phyloP scores from a whole-genome alignment of 495 filamentous ascomycete species.

The Sabuloglossum arenarium region DNA sequence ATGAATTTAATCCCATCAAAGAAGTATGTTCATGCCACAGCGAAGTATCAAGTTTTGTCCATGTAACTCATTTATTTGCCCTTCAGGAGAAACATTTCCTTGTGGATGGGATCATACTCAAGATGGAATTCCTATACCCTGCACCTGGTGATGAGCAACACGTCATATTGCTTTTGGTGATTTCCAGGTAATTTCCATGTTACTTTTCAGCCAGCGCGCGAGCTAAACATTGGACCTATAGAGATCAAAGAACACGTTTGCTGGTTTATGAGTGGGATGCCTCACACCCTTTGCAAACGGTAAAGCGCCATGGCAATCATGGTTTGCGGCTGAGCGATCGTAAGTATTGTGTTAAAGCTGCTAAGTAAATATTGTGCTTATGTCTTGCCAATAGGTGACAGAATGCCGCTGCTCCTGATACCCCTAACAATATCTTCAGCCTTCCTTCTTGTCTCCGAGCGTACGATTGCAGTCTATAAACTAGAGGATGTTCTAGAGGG shows the following conservation, averaged over 20 bases:
- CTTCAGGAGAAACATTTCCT: slow-evolving; percentile 31
- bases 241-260: slow-evolving; percentile 34
- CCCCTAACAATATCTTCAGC: slow-evolving; percentile 42
- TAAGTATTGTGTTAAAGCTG: neutral
- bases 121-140: slow-evolving; percentile 75
- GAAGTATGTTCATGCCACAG: slow-evolving; percentile 8
- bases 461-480: slow-evolving; percentile 35
- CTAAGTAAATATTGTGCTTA: neutral
- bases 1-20: slow-evolving; percentile 9
- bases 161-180: slow-evolving; percentile 55
- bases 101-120: slow-evolving; percentile 53
- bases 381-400: slow-evolving; percentile 22
- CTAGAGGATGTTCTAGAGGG: slow-evolving; percentile 2
- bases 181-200: slow-evolving; percentile 22
- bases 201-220: neutral
- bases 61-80: neutral
- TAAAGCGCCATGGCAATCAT: slow-evolving; percentile 19
- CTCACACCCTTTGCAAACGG: slow-evolving; percentile 13
- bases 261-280: slow-evolving; percentile 58
- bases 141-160: slow-evolving; percentile 36
- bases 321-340: slow-evolving; percentile 29
- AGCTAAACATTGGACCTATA: neutral
- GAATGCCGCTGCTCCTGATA: slow-evolving; percentile 43
- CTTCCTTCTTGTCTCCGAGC: slow-evolving; percentile 40
- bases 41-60: neutral